Evolutionary conservation across 2,329 filamentous ascomycete species (phyloP), one percentile per base, ranked within the genome.

Genomic region (Pseudogymnoascus destructans): DNA sequence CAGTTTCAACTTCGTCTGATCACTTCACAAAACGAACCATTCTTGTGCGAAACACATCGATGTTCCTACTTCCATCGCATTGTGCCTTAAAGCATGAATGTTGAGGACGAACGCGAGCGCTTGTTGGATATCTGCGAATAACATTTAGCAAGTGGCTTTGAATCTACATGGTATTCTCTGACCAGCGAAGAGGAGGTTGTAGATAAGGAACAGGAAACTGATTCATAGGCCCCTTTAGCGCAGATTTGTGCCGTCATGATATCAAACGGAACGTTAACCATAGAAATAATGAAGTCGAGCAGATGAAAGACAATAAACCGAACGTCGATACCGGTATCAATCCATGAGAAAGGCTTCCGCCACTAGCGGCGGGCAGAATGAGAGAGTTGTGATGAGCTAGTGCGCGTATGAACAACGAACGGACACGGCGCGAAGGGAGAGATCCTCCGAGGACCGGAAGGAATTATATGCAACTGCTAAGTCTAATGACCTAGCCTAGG

Each of bases 151-250:
- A 36, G 35, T 15, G 35, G n/a, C 35, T 17, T 36, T 36, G 7
- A 36, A 36, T 36, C 35, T 2, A 15, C 35, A 36, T 36, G n/a
- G 35, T 17, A 17, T 36, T 36, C n/a, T 36, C 35, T 36, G 7
- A 36, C 35, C 7, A 60, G 85, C 84, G 19, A 85, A 70, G 4
- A 88, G 72, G 0, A 88, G 76, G 66, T 87, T 87, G 67, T 85
- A 79, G 59, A 87, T 84, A 3, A 88, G 74, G 0, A 87, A 73
- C 25, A 87, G 75, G 65, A 87, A 87, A 85, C 68, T 87, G 85
- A 63, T 86, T 87, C 0, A 76, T 76, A 5, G 73, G 71, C 17
- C 57, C 40, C 17, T 63, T 58, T 5, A 54, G 21, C 15, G 38
- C 58, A 1, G 57, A 52, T 13, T 62, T 61, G 9, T 55, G 59